These are phyloP conservation scores for Thraustochytrium sp. DNA, from an alignment of 352 stramenopile species.

Conservation along the genomic window DNA sequence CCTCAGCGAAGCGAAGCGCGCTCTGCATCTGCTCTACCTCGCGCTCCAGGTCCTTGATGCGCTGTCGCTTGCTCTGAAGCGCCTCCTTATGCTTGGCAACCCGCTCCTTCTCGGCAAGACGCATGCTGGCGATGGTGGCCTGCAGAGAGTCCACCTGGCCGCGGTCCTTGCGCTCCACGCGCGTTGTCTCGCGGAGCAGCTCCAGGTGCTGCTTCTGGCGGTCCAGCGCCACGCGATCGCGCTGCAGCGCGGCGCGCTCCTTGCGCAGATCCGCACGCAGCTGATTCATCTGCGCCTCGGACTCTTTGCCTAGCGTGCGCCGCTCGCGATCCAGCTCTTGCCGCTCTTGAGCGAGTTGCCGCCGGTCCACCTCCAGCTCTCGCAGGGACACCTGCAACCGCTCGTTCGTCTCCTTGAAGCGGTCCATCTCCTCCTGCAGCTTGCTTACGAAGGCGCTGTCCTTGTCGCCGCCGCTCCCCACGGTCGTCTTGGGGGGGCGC, in stretches of 20 bases:
- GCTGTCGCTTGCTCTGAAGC: background rate
- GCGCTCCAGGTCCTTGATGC: background rate
- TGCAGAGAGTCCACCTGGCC: slow-evolving; percentile 23
- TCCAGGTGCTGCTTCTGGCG: slow-evolving; percentile 26
- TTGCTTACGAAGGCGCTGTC: background rate
- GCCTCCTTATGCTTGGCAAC: slow-evolving; percentile 19
- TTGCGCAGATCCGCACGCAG: background rate
- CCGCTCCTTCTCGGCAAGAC: background rate
- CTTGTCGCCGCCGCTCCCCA: background rate
- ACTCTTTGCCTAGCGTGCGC: background rate
- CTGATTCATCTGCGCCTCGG: background rate
- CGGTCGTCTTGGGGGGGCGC: background rate
- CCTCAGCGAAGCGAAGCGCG: slow-evolving; percentile 10
- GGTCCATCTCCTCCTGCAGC: background rate
- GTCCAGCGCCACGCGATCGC: slow-evolving; percentile 4
- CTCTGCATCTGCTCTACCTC: slow-evolving; percentile 5
- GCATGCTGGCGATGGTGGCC: slow-evolving; percentile 11
- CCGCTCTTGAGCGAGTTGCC: background rate
- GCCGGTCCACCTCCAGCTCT: background rate
- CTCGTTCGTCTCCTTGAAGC: slow-evolving; percentile 11
- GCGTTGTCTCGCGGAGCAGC: background rate
- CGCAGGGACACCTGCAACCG: background rate
- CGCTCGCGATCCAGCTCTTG: background rate
- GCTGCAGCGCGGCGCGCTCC: slow-evolving; percentile 3
- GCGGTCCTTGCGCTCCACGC: slow-evolving; percentile 14